A percentile compares a stretch with the other conserved stretches of the same genome.
These are phyloP conservation scores for Ophidiomyces ophidiicola DNA, from an alignment of 2,329 filamentous ascomycete genomes.

Conservation along the genomic window DNA sequence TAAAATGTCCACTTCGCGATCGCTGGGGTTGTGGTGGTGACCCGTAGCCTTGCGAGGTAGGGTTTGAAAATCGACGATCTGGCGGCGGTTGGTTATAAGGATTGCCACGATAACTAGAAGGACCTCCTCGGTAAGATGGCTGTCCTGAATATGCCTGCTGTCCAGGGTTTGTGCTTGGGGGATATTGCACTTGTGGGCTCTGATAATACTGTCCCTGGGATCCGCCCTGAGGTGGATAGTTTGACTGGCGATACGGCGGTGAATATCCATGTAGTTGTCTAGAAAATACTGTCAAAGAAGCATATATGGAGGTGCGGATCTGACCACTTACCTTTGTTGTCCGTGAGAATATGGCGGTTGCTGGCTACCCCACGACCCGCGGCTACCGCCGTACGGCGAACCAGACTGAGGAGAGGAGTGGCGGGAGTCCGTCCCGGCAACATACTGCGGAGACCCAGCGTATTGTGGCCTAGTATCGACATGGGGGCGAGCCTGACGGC, in stretches of 20 bases:
- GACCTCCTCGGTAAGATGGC: slow-evolving; percentile 40
- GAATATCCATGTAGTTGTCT: slow-evolving; percentile 47
- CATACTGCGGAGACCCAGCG: slow-evolving; percentile 48
- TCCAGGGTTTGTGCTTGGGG: slow-evolving; percentile 46
- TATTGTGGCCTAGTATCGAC: slow-evolving; percentile 37
- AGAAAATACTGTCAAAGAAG: slow-evolving; percentile 7
- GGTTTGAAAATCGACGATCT: slow-evolving; percentile 35
- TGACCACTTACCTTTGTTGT: slow-evolving; percentile 40
- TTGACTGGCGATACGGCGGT: slow-evolving; percentile 47
- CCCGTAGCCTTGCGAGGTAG: slow-evolving; percentile 38
- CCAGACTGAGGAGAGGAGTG: slow-evolving; percentile 51
- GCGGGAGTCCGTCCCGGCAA: slow-evolving; percentile 42
- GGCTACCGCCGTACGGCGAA: slow-evolving; percentile 46
- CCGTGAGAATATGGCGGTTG: slow-evolving; percentile 28
- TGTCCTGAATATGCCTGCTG: slow-evolving; percentile 41
- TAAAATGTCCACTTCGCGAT: slow-evolving; percentile 48
- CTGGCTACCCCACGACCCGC: slow-evolving; percentile 43
- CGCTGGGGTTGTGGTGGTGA: slow-evolving; percentile 34
- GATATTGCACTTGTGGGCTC: slow-evolving; percentile 37
- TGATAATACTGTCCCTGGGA: slow-evolving; percentile 47
- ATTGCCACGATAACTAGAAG: slow-evolving; percentile 47
- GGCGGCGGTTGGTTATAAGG: slow-evolving; percentile 36
- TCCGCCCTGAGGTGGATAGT: slow-evolving; percentile 42
- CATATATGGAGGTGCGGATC: neutral
- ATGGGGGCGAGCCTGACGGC: slow-evolving; percentile 31